Evolutionary conservation across 176 grass and related monocot genomes (phyloP), one percentile per base, ranked within the genome.

Genomic region (Avena insularis): DNA sequence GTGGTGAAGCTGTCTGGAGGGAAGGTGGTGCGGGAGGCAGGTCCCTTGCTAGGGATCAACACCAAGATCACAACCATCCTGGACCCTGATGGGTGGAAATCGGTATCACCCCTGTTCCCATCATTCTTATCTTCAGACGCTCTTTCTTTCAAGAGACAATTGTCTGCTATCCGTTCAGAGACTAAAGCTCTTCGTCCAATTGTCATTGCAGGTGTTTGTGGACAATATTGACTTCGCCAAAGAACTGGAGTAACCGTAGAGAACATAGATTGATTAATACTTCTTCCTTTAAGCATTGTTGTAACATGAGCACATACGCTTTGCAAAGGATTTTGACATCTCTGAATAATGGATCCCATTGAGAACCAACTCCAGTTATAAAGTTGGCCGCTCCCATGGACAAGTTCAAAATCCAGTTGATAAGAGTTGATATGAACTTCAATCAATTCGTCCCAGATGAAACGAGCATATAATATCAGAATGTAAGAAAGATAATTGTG

Each of bases 81-180:
- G 64, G 91, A 98, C 86, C 93, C 96, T 69, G 93, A 98, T 76
- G 93, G 90, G 14, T 95, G 93, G 91, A 98, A 98, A 95, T 84
- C 88, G 66, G 93, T 93, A 94, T 58, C 63, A n/a, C 46, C 55
- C 21, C 17, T 0, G 46, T 78, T 40, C 6, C 11, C 33, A 1
- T 21, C 60, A 6, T 33, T 1, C 47, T 78, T 3, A n/a, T 75
- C 43, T 65, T 50, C 16, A 20, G 3, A 46, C 23, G 20, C 36
- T 71, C 10, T 19, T 55, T 38, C 45, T 77, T 21, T 35, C 2
- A 33, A 58, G 16, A 5, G 4, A 76, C 5, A 54, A 12, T 31
- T 89, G n/a, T 25, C 20, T 19, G 61, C 1, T 70, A 56, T 19
- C n/a, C 17, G n/a, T 9, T 8, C 58, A 0, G 2, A 74, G 55